Conservation (phyloP, 129 eudicot genomes). For the Erigeron canadensis region DNA sequence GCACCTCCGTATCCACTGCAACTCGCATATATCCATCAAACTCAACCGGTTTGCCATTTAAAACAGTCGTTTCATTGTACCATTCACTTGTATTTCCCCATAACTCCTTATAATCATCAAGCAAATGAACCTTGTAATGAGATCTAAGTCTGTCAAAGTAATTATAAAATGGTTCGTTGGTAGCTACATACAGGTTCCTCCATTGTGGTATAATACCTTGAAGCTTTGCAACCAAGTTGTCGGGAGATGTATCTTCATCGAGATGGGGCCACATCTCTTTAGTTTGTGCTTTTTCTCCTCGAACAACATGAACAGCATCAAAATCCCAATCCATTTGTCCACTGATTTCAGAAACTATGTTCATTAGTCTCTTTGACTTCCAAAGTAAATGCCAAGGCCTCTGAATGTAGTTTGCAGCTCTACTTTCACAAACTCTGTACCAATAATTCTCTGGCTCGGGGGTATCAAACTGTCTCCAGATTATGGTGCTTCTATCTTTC, state of each 20-base stretch:
- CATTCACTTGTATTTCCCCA: constrained; percentile 97
- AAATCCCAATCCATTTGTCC: constrained; percentile 99
- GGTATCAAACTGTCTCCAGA: constrained; percentile 90
- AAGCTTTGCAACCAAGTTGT: constrained; percentile 66
- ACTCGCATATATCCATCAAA: constrained; percentile 97
- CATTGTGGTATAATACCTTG: constrained; percentile 63
- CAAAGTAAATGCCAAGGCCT: constrained; percentile 91
- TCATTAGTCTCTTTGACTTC: constrained; percentile 95
- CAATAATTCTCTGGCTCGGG: constrained; percentile 98
- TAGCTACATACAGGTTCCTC: constrained; percentile 92
- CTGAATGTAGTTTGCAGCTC: constrained; percentile 62
- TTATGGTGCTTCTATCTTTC: constrained; percentile 75
- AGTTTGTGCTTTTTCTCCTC: constrained; percentile 87
- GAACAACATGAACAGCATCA: constrained; percentile 94
- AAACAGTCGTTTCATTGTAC: constrained; percentile 77
- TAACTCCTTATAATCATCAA: constrained; percentile 76
- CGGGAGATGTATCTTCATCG: constrained; percentile 92
- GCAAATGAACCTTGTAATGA: constrained; percentile 88
- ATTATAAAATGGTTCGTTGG: constrained; percentile 88
- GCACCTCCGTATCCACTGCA: constrained; percentile 90
- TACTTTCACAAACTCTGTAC: constrained; percentile 95
- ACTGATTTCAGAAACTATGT: constrained; percentile 86
- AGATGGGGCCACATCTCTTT: constrained; percentile 84
- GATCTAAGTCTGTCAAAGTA: constrained; percentile 92
- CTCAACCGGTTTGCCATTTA: constrained; percentile 71